Conservation (phyloP, 2,329 filamentous ascomycete species). For the Exserohilum rostratum region DNA sequence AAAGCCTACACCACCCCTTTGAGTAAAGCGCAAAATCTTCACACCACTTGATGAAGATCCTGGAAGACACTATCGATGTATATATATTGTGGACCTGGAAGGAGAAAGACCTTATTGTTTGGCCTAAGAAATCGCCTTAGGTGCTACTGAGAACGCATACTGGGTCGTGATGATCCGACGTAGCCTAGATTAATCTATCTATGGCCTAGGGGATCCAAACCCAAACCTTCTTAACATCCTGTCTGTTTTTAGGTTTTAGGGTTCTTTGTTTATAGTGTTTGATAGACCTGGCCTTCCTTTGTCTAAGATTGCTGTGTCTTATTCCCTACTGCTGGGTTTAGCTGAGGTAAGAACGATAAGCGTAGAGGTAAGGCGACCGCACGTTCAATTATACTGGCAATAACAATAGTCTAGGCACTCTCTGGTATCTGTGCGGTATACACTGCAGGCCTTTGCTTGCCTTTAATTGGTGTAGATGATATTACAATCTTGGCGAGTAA, state of each 20-base stretch:
- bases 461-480: slow-evolving; percentile 10
- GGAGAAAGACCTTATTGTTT: slow-evolving; percentile 13
- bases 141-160: slow-evolving; percentile 2
- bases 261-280: slow-evolving; percentile 15
- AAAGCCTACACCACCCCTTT: neutral
- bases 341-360: slow-evolving; percentile 16
- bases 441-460: slow-evolving; percentile 1
- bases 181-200: slow-evolving; percentile 6
- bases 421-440: slow-evolving; percentile 8
- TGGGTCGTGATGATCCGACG: slow-evolving; percentile 13
- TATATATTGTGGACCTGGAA: slow-evolving; percentile 17
- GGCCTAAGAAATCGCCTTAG: slow-evolving; percentile 7
- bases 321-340: slow-evolving; percentile 11
- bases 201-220: slow-evolving; percentile 8
- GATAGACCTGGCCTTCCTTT: slow-evolving; percentile 10
- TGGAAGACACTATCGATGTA: slow-evolving; percentile 7
- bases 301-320: slow-evolving; percentile 14
- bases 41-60: slow-evolving; percentile 9
- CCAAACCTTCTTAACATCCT: slow-evolving; percentile 22
- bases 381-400: neutral
- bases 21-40: slow-evolving; percentile 5
- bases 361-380: slow-evolving; percentile 11
- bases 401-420: slow-evolving; percentile 6
- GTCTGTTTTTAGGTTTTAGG: slow-evolving; percentile 11
- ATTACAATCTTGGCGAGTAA: slow-evolving; percentile 13